phyloP scores from a whole-genome alignment of 2,329 filamentous ascomycete species.

The Coleophoma eucalyptorum region DNA sequence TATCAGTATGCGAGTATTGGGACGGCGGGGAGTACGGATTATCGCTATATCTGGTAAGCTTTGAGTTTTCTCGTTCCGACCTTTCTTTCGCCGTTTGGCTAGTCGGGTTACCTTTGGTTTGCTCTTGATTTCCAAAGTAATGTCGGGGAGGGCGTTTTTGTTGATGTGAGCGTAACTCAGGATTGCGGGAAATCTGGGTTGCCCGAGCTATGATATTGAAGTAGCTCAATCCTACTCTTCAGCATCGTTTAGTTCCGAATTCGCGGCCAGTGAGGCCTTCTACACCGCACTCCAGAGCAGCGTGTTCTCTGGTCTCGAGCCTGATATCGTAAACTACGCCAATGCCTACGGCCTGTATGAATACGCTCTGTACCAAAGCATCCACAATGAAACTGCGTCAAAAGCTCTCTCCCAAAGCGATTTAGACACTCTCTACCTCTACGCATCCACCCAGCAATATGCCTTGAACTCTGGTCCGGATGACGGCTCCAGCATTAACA shows the following conservation, averaged over 20 bases:
- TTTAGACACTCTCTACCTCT: conserved; percentile 49
- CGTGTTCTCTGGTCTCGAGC: conserved; percentile 13
- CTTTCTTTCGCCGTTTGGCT: background rate
- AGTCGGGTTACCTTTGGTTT: background rate
- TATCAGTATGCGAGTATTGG: conserved; percentile 76
- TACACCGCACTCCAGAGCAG: conserved; percentile 15
- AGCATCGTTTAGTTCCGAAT: conserved; percentile 3
- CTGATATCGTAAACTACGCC: conserved; percentile 14
- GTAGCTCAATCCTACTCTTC: conserved; percentile 5
- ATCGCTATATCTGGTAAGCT: conserved; percentile 41
- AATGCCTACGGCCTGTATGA: conserved; percentile 59
- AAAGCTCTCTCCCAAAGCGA: conserved; percentile 34
- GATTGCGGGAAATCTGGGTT: conserved; percentile 19
- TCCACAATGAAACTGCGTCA: conserved; percentile 43
- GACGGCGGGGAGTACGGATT: conserved; percentile 43
- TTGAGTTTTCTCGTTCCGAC: background rate
- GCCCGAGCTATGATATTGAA: conserved; percentile 15
- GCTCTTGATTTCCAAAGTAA: too few species aligned
- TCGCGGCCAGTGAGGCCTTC: conserved; percentile 9
- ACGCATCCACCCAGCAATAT: conserved; percentile 68
- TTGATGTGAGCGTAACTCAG: conserved; percentile 5
- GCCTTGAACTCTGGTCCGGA: conserved; percentile 45
- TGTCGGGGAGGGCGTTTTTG: too few species aligned
- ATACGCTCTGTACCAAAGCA: conserved; percentile 49
- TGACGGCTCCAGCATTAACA: conserved; percentile 47